Conservation (phyloP, 73 alveolate species). For the Effrenium voratum region DNA sequence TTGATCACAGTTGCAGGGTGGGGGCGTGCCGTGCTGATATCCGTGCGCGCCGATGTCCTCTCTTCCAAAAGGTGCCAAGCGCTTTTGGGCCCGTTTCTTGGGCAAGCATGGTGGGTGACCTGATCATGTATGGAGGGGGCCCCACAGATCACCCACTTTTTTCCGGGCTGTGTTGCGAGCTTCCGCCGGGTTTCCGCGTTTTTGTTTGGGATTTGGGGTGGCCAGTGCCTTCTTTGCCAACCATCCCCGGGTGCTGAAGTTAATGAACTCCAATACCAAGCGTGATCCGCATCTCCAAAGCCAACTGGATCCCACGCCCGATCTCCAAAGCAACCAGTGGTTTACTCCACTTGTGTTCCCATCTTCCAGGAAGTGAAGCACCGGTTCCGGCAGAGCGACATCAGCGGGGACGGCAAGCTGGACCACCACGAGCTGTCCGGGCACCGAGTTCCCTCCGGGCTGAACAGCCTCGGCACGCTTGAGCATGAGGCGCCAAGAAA, state of each 20-base stretch:
- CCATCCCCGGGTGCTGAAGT: neutral
- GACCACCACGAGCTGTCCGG: neutral
- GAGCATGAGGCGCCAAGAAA: neutral
- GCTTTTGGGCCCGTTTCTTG: too few relatives aligned
- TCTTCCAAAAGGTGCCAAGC: too few relatives aligned
- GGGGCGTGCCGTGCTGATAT: too few relatives aligned
- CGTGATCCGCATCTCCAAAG: neutral
- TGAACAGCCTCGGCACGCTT: neutral
- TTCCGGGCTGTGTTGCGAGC: too few relatives aligned
- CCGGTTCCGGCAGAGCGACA: slow-evolving; percentile 13
- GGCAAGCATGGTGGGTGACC: too few relatives aligned
- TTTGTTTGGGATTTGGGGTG: neutral
- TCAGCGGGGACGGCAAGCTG: slow-evolving; percentile 74
- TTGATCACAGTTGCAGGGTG: too few relatives aligned
- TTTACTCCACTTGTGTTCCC: neutral
- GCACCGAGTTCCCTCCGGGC: neutral
- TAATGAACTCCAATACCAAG: neutral
- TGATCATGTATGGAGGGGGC: too few relatives aligned
- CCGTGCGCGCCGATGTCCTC: too few relatives aligned
- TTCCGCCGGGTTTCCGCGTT: neutral
- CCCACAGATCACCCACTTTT: too few relatives aligned
- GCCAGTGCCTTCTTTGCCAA: neutral
- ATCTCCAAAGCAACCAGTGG: neutral
- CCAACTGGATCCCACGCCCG: neutral
- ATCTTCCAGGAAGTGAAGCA: slow-evolving; percentile 43